Evolutionary conservation across 2,329 filamentous ascomycete genomes (phyloP).

Genomic region (Penicillium sp.): DNA sequence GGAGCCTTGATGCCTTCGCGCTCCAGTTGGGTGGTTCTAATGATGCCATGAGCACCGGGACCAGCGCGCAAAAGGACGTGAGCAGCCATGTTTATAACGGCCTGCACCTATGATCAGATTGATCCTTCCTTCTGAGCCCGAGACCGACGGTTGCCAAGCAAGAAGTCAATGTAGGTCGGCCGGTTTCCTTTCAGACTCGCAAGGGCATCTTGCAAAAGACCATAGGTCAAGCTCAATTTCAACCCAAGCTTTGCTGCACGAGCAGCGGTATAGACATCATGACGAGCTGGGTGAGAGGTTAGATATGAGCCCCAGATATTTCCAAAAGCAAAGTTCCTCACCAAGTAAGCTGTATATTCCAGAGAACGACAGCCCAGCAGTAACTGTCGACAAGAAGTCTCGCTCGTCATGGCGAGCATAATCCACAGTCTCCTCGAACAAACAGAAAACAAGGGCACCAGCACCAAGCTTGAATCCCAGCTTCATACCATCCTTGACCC

Average conservation of each 20-base stretch:
- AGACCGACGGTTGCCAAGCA: slow-evolving; percentile 48
- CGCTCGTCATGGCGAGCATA: slow-evolving; percentile 54
- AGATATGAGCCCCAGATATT: slow-evolving; percentile 5
- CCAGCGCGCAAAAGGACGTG: neutral
- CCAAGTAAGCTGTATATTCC: slow-evolving; percentile 84
- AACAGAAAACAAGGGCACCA: slow-evolving; percentile 73
- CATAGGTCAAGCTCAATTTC: slow-evolving; percentile 73
- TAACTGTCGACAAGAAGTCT: slow-evolving; percentile 75
- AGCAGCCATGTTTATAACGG: neutral
- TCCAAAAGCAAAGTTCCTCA: slow-evolving; percentile 45
- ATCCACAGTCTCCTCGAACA: slow-evolving; percentile 82
- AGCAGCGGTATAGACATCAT: slow-evolving; percentile 71
- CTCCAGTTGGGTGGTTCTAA: neutral
- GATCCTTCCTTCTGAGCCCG: slow-evolving; percentile 17
- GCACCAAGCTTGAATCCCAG: slow-evolving; percentile 68
- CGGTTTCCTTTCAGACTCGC: slow-evolving; percentile 66
- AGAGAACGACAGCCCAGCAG: slow-evolving; percentile 78
- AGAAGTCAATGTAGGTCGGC: slow-evolving; percentile 69
- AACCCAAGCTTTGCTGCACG: slow-evolving; percentile 77
- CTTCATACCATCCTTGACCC: slow-evolving; percentile 70
- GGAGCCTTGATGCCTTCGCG: neutral
- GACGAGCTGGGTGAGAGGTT: slow-evolving; percentile 57
- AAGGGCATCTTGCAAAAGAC: slow-evolving; percentile 72
- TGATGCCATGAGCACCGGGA: neutral
- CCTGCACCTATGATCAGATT: slow-evolving; percentile 11